Evolutionary conservation across 305 asterid genomes (phyloP).

Genomic region (Caryopteris hybrid): DNA sequence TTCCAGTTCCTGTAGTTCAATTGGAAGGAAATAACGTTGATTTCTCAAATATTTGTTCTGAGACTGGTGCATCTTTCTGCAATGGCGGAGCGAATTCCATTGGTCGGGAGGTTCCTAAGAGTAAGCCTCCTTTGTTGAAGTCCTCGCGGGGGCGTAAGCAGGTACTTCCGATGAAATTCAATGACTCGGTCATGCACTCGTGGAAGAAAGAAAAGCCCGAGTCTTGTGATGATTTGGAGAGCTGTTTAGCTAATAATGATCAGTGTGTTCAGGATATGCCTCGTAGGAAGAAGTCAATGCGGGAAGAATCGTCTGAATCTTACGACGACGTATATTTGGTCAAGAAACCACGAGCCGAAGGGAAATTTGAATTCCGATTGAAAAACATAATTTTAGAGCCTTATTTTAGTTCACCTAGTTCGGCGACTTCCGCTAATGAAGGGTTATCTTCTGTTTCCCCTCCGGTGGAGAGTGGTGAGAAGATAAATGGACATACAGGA

Average conservation of each 20-base stretch:
- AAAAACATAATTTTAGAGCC: constrained; percentile 37
- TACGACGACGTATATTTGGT: constrained; percentile 27
- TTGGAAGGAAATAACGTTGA: constrained; percentile 36
- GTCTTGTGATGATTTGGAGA: constrained; percentile 21
- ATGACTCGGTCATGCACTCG: constrained; percentile 58
- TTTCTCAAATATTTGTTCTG: constrained; percentile 26
- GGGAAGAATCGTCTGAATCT: constrained; percentile 26
- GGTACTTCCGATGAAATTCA: constrained; percentile 55
- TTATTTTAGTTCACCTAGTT: constrained; percentile 44
- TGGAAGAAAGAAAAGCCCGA: constrained; percentile 63
- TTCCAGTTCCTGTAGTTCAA: constrained; percentile 45
- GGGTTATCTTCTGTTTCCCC: constrained; percentile 38
- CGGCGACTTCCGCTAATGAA: constrained; percentile 47
- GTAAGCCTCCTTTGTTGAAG: constrained; percentile 60
- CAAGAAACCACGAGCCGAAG: constrained; percentile 36
- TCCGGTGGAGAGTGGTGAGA: constrained; percentile 37
- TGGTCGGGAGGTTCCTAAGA: constrained; percentile 21
- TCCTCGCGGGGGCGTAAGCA: constrained; percentile 77
- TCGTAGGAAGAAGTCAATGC: constrained; percentile 40
- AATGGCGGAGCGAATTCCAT: constrained; percentile 26
- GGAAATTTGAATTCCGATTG: constrained; percentile 29
- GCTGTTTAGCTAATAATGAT: constrained; percentile 26
- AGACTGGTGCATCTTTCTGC: constrained; percentile 19
- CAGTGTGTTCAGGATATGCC: constrained; percentile 14
- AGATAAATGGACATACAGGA: constrained; percentile 19